A percentile compares a stretch with the other conserved stretches of the same genome.
Conservation (phyloP, 495 filamentous ascomycete species). For the Lasiosphaeria miniovina region DNA sequence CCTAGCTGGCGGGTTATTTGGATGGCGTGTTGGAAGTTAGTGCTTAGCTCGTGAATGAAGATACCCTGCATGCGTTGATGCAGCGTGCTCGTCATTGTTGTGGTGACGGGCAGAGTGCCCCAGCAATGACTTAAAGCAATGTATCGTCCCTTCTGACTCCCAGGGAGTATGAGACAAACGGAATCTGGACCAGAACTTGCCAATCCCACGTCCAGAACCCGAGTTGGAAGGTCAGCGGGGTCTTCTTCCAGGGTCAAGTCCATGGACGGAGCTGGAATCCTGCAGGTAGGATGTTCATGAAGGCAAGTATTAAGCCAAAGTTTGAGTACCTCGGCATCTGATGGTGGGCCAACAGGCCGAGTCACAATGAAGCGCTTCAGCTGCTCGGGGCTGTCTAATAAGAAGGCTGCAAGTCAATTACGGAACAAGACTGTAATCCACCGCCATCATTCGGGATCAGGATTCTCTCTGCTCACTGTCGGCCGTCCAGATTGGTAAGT, state of each 20-base stretch:
- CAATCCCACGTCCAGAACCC: conserved; percentile 1
- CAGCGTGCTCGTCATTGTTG: neutral
- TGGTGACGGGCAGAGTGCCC: conserved; percentile 1
- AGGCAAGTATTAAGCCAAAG: neutral
- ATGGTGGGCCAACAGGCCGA: neutral
- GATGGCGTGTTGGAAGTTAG: conserved; percentile 21
- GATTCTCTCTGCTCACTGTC: neutral
- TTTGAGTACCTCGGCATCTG: conserved; percentile 5
- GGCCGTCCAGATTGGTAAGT: conserved; percentile 3
- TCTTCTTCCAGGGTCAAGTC: conserved; percentile 20
- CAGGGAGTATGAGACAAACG: neutral
- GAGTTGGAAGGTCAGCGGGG: neutral
- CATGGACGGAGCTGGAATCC: conserved; percentile 18
- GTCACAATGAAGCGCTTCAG: conserved; percentile 2
- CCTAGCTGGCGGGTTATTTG: conserved; percentile 19
- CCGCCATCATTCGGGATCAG: neutral
- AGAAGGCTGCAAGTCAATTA: neutral
- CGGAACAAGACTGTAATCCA: neutral
- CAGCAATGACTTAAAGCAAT: conserved; percentile 8
- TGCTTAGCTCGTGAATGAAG: conserved; percentile 7
- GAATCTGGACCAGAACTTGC: neutral
- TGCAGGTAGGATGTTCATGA: neutral
- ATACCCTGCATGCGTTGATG: conserved; percentile 1
- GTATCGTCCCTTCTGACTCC: neutral
- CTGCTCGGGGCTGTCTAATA: neutral